Base-by-base conservation (phyloP, 306 rosid species). In the Prinsepia uniflora region DNA sequence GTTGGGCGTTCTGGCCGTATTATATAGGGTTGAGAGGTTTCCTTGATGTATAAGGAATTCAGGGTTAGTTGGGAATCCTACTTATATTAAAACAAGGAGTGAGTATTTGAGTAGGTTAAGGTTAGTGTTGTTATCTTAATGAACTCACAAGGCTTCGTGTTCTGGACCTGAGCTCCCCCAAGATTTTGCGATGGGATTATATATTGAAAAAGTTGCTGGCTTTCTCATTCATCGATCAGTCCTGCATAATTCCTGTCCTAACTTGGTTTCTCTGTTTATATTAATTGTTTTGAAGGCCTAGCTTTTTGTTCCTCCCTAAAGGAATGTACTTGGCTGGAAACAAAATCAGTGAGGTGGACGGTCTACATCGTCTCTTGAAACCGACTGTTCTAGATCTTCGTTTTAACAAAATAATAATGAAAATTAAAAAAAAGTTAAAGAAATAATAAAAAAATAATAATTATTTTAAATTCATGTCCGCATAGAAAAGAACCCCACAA, bases 281-380 rank as follows among this genome's bases (percentile, higher is more conserved):
- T 53, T 56, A 34, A 10, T 72, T 24, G 50, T 79, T 75, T 54
- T 81, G 48, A 75, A 94, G 99, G 99, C 76, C 79, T 94, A 6
- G 96, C 97, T 60, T 94, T 96, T 4, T 91, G 97, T 79, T 86
- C 99, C 18, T 82, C 95, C 34, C 81, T 94, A 7, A 94, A 94
- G 83, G 99, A 94, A 87, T 77, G 86, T 94, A 94, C 86, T 76
- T 94, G 59, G 87, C 97, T 34, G 97, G 99, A 80, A 94, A 94
- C 82, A 94, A 91, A 73, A 91, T 94, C 70, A 87, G 96, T 5
- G 99, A 94, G 80, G 97, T 94, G 7, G 99, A 94, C 84, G 97
- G 99, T 76, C 88, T 94, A 68, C 99, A 94, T 84, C 96, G 99
- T 39, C 88, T 94, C 44, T 78, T 94, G 78, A 94, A 94, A 81